phyloP scores from a whole-genome alignment of 345 rosid species.

The Gossypium sturtianum region DNA sequence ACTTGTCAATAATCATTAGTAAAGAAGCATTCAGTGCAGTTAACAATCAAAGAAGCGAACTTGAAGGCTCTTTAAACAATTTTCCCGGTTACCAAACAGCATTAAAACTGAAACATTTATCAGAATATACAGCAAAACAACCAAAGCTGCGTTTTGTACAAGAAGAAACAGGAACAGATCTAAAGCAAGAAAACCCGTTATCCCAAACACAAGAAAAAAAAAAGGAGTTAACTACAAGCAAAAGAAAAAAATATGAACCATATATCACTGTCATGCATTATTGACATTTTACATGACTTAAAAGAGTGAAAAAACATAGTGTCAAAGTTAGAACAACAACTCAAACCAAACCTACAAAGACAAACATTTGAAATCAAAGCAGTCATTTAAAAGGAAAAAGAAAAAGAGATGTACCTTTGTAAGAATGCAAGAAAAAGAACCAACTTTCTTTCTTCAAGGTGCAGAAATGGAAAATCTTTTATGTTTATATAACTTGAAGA shows the following conservation, averaged over 20 bases:
- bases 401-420: not conserved
- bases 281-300: slow-evolving; percentile 12
- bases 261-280: not conserved
- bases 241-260: not conserved
- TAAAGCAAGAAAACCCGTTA: slow-evolving; percentile 1
- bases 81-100: slow-evolving; percentile 17
- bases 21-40: not conserved
- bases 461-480: slow-evolving; percentile 16
- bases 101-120: not conserved
- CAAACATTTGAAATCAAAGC: not conserved
- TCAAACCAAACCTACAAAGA: slow-evolving; percentile 25
- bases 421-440: not conserved
- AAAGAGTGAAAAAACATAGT: slow-evolving; percentile 13
- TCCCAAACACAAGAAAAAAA: slow-evolving; percentile 10
- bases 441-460: slow-evolving; percentile 10
- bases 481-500: not conserved
- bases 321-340: slow-evolving; percentile 29
- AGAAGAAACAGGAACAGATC: slow-evolving; percentile 23
- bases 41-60: not conserved
- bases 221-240: not conserved
- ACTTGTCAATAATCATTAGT: not conserved
- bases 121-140: not conserved
- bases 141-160: slow-evolving; percentile 1
- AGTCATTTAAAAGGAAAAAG: not conserved
- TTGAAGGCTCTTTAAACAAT: not conserved